Evolutionary conservation across 2,329 filamentous ascomycete genomes (phyloP).

Genomic region (Lasiodiplodia theobromae): DNA sequence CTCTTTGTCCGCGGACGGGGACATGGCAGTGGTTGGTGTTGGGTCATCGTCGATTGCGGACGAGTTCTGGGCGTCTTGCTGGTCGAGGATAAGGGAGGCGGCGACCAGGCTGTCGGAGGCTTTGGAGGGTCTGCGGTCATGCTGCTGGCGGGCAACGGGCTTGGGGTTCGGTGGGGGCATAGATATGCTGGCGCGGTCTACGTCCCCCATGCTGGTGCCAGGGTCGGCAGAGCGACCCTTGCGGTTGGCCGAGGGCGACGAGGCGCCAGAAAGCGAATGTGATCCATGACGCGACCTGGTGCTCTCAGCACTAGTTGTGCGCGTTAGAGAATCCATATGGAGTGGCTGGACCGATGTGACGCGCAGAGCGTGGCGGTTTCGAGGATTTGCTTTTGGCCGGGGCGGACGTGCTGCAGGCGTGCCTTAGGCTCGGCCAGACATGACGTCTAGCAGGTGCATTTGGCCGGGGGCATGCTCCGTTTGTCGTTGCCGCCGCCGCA

Average conservation of each 20-base stretch:
- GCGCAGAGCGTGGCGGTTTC: slow-evolving; percentile 23
- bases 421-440: slow-evolving; percentile 18
- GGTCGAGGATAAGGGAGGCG: slow-evolving; percentile 31
- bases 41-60: slow-evolving; percentile 56
- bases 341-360: slow-evolving; percentile 31
- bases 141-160: slow-evolving; percentile 53
- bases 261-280: slow-evolving; percentile 58
- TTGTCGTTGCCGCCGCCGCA: slow-evolving; percentile 14
- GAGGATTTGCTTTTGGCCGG: slow-evolving; percentile 21
- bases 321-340: slow-evolving; percentile 37
- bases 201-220: slow-evolving; percentile 63
- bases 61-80: slow-evolving; percentile 44
- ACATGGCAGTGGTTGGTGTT: slow-evolving; percentile 54
- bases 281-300: slow-evolving; percentile 43
- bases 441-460: slow-evolving; percentile 21
- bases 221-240: slow-evolving; percentile 68
- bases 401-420: slow-evolving; percentile 17
- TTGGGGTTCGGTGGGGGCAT: slow-evolving; percentile 64
- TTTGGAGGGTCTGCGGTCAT: slow-evolving; percentile 50
- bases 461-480: not conserved
- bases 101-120: slow-evolving; percentile 50
- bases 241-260: slow-evolving; percentile 49
- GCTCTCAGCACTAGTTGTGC: slow-evolving; percentile 49
- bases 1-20: slow-evolving; percentile 54
- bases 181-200: slow-evolving; percentile 67